Conservation (phyloP, 2,329 filamentous ascomycete species). For the Talaromyces sp. region DNA sequence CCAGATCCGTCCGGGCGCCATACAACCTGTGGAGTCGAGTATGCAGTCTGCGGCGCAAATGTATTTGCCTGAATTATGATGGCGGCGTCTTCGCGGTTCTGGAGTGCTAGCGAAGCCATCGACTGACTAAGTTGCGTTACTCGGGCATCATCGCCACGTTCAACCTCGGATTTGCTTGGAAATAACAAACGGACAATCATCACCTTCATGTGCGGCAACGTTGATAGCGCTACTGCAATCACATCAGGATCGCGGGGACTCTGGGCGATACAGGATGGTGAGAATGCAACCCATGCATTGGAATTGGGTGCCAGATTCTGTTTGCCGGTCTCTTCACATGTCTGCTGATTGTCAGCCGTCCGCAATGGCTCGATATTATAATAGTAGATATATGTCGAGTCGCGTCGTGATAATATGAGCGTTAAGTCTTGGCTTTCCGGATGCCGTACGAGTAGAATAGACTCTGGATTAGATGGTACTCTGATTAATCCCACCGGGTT, state of each 20-base stretch:
- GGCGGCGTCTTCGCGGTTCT: constrained; percentile 57
- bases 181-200: constrained; percentile 57
- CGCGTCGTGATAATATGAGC: constrained; percentile 53
- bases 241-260: constrained; percentile 54
- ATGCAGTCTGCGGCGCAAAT: constrained; percentile 60
- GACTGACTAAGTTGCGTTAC: constrained; percentile 52
- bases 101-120: constrained; percentile 48
- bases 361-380: constrained; percentile 35
- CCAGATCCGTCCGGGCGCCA: constrained; percentile 62
- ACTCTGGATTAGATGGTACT: constrained; percentile 54
- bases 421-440: constrained; percentile 47
- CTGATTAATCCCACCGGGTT: constrained; percentile 29
- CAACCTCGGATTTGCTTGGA: constrained; percentile 30
- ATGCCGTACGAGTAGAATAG: constrained; percentile 52
- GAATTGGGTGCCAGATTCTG: constrained; percentile 62
- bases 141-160: constrained; percentile 19
- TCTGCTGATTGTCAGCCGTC: constrained; percentile 13
- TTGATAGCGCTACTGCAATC: constrained; percentile 58
- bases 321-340: constrained; percentile 47
- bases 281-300: constrained; percentile 62
- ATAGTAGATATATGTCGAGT: constrained; percentile 58
- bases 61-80: constrained; percentile 59
- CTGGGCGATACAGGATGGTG: constrained; percentile 55
- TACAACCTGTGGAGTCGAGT: constrained; percentile 58
- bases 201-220: constrained; percentile 60